Base-by-base conservation (phyloP, 805 yeast species). In the Starmerella vaccinii region DNA sequence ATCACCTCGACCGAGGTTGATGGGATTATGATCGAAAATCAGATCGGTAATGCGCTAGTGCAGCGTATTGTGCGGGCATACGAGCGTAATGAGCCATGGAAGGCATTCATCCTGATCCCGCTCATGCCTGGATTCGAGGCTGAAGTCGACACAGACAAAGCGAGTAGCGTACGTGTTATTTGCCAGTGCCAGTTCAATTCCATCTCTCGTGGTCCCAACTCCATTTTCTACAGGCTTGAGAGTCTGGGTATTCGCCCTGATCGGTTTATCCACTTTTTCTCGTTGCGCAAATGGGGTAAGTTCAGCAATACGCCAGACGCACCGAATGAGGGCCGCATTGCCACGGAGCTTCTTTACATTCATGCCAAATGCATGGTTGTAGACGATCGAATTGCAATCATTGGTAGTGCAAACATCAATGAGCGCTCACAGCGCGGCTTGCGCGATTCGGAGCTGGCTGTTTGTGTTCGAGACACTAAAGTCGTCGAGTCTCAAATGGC, bases 41-140 rank as follows among this genome's bases (percentile, higher is more conserved):
- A 86, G 63, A 84, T 92, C 57, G 98, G 95, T 37, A 95, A 90
- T 72, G 99, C 99, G 0, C 72, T 92, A 41, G 97, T 92, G n/a
- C 97, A 92, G 65, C 75, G 99, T 61, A 89, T 90, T 49, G 83
- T 89, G 30, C 75, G 88, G 43, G 98, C 98, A 0, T 84, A 85
- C 62, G 76, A 77, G 53, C 84, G 81, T 53, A 78, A 79, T 5
- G 82, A 78, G 49, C 66, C 71, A 10, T 92, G 99, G 99, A 81
- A 81, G 55, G 97, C 97, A 1, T 77, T 87, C 23, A 82, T 92
- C 54, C 75, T 92, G 10, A 87, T 92, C 55, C 99, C 99, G 2
- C 72, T 92, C 57, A 87, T 92, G 92, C 99, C 99, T 1, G 99
- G 98, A 0, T 92, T 94, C 65, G 92, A 84, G 61, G 81, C 95